Percentiles rank a stretch among this genome's conserved stretches.
These are phyloP conservation scores for Leptomonas pyrrhocoris DNA, from an alignment of 208 protist genomes.

Conservation along the genomic window DNA sequence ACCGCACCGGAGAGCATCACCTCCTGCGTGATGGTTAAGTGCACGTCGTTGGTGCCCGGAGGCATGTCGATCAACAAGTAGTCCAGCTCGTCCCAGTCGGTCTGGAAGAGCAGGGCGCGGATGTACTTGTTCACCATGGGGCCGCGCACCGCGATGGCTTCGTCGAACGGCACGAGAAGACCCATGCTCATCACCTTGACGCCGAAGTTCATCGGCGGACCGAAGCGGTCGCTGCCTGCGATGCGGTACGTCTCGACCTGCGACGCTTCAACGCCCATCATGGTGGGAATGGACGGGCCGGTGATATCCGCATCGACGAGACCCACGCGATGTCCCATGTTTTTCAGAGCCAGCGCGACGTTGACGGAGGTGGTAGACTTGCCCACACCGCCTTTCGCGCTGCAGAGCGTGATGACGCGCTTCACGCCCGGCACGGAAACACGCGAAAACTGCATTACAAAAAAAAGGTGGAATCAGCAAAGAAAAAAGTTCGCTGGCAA, in stretches of 20 bases:
- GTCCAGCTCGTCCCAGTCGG: conserved; percentile 93
- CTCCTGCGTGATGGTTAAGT: conserved; percentile 92
- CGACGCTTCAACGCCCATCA: conserved; percentile 82
- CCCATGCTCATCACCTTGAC: conserved; percentile 94
- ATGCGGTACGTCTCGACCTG: conserved; percentile 89
- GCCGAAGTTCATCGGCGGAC: conserved; percentile 88
- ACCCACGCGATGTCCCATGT: conserved; percentile 77
- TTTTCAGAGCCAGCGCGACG: conserved; percentile 87
- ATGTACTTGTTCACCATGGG: conserved; percentile 93
- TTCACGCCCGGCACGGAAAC: conserved; percentile 79
- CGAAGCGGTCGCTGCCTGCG: conserved; percentile 84
- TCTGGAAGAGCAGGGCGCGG: conserved; percentile 87
- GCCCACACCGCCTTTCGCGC: conserved; percentile 94
- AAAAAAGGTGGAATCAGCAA: not conserved
- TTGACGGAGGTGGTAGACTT: conserved; percentile 93
- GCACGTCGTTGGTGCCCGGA: conserved; percentile 92
- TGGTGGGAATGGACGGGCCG: conserved; percentile 87
- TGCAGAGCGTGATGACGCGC: conserved; percentile 87
- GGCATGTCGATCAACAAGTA: conserved; percentile 94
- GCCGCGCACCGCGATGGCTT: conserved; percentile 90
- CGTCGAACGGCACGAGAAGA: conserved; percentile 84
- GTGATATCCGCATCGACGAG: conserved; percentile 93
- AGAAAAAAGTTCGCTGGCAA: too few relatives aligned
- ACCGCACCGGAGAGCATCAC: conserved; percentile 93
- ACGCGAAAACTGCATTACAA: conserved; percentile 63